Base-by-base conservation (phyloP, 345 rosid species). In the Dimocarpus longan region DNA sequence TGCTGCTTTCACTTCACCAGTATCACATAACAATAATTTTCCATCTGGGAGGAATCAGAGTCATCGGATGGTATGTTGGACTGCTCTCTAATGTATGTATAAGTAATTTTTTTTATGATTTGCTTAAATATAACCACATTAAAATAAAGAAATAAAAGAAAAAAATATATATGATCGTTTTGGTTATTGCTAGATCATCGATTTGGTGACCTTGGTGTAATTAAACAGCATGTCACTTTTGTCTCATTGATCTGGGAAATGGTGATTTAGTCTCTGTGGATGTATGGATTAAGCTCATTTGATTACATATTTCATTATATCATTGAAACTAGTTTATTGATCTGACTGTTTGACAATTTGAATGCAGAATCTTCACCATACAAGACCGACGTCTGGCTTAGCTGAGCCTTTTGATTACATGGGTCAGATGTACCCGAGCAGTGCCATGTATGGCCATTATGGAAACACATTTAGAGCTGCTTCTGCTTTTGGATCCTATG, bases 401-500 rank as follows among this genome's bases (percentile, higher is more conserved):
- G 87, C 84, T 5, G 88, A 89, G 19, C 76, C 87, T 54, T 84
- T 71, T 82, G 91, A 88, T 72, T 88, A 75, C 43, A 87, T 80
- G 84, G 89, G 87, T 70, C 86, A 80, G 60, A 68, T 89, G 84
- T 89, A 88, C 52, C 83, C 97, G 13, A 87, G 79, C 80, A 84
- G 77, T 46, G 82, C 87, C 77, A 63, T 84, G 66, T 94, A 87
- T 81, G 88, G 90, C 56, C 91, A 84, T n/a, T 87, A 88, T 63
- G 93, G 93, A 71, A 78, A 84, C 67, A 76, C 86, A 64, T 64
- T 79, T 19, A 81, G 85, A 72, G 80, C 84, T 64, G 88, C 87
- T 81, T 52, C 87, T 86, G 90, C 85, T 12, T 88, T 78, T 76
- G 92, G 88, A 68, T 83, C 91, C 24, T 90, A 75, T 74, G 90